Conservation (phyloP, 2,329 filamentous ascomycete genomes). For the Alternaria atra region DNA sequence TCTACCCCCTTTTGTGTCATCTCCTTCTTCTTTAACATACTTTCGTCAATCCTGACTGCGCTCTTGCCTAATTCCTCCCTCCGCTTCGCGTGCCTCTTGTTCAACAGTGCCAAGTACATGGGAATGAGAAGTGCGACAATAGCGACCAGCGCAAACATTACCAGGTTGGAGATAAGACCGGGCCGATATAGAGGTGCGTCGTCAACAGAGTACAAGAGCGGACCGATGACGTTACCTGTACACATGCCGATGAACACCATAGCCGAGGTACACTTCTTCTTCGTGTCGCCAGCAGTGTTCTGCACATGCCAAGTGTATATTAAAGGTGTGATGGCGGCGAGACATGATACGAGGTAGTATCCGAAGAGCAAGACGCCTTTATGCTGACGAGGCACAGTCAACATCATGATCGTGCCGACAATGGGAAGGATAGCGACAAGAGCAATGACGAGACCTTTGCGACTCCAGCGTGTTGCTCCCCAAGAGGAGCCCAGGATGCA, state of each 20-base stretch:
- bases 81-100: slow-evolving; percentile 42
- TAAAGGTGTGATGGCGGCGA: slow-evolving; percentile 49
- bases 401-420: slow-evolving; percentile 60
- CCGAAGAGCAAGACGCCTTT: slow-evolving; percentile 62
- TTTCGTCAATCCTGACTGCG: slow-evolving; percentile 41
- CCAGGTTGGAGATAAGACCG: slow-evolving; percentile 45
- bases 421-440: slow-evolving; percentile 62
- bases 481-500: slow-evolving; percentile 62
- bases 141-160: slow-evolving; percentile 47
- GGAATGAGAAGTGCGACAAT: slow-evolving; percentile 41
- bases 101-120: slow-evolving; percentile 44
- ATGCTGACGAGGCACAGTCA: slow-evolving; percentile 58
- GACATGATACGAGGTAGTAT: slow-evolving; percentile 59
- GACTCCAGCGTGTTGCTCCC: slow-evolving; percentile 60
- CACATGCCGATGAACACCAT: slow-evolving; percentile 51
- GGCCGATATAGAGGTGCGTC: slow-evolving; percentile 48
- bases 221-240: slow-evolving; percentile 50
- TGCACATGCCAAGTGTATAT: slow-evolving; percentile 51
- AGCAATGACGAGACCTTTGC: slow-evolving; percentile 63
- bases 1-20: slow-evolving; percentile 23
- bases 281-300: slow-evolving; percentile 51
- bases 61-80: slow-evolving; percentile 44
- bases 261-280: slow-evolving; percentile 49
- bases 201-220: slow-evolving; percentile 46
- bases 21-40: slow-evolving; percentile 43